A percentile compares a stretch with the other conserved stretches of the same genome.
Evolutionary conservation across 345 rosid genomes (phyloP).

Genomic region (Citrus sp.): DNA sequence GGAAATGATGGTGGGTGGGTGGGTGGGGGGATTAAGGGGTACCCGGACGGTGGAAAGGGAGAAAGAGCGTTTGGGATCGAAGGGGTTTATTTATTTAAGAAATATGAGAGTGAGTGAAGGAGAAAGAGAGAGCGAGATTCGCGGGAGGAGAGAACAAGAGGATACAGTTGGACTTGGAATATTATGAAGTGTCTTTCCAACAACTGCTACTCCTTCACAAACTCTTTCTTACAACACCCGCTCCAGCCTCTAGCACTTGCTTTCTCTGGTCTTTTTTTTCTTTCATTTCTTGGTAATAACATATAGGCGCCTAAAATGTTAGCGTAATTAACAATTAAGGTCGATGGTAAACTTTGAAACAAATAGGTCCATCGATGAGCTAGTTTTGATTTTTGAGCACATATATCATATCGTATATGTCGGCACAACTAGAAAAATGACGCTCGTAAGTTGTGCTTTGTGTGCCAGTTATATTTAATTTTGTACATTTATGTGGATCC

Average conservation of each 20-base stretch:
- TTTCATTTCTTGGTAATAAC: not conserved
- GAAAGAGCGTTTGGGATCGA: not conserved
- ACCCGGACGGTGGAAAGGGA: not conserved
- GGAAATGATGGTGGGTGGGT: too few species aligned
- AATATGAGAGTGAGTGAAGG: not conserved
- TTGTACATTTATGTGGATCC: too few species aligned
- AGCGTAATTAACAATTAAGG: not conserved
- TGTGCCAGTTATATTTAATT: too few species aligned
- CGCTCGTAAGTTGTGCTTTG: too few species aligned
- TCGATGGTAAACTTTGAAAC: not conserved
- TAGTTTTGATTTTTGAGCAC: too few species aligned
- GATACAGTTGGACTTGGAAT: constrained; percentile 54
- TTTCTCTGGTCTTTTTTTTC: not conserved
- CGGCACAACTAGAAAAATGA: too few species aligned
- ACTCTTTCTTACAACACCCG: not conserved
- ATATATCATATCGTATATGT: too few species aligned
- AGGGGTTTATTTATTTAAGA: not conserved
- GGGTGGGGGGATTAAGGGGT: not conserved
- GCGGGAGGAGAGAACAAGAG: constrained; percentile 27
- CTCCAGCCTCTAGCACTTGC: not conserved
- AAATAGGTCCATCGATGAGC: not conserved
- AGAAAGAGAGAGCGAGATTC: constrained; percentile 36
- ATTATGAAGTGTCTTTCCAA: constrained; percentile 32
- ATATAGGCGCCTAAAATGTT: not conserved
- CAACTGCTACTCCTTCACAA: not conserved